Evolutionary conservation across 2,329 filamentous ascomycete species (phyloP).

Genomic region (Trichoderma sp.): DNA sequence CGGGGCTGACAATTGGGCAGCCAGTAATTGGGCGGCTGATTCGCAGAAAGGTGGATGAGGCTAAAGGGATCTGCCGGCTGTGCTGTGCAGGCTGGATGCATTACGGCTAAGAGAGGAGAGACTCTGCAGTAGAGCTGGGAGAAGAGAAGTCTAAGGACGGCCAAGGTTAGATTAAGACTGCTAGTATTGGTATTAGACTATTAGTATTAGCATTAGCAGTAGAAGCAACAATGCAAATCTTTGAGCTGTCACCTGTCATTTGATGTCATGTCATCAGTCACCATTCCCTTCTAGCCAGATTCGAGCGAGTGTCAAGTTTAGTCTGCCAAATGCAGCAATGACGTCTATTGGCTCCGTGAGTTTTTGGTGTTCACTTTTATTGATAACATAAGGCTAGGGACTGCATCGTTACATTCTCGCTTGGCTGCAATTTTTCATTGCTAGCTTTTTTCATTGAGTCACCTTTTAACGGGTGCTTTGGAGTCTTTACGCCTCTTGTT

Average conservation of each 20-base stretch:
- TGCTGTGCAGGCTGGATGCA: background rate
- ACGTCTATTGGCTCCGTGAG: background rate
- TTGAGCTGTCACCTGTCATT: background rate
- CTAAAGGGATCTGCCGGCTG: slow-evolving; percentile 17
- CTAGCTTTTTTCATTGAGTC: background rate
- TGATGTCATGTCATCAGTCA: background rate
- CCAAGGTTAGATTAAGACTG: background rate
- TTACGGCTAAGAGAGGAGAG: background rate
- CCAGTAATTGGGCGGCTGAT: background rate
- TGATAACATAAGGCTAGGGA: background rate
- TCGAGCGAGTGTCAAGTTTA: background rate
- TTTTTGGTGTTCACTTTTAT: slow-evolving; percentile 5
- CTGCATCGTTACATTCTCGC: background rate
- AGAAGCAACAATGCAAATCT: background rate
- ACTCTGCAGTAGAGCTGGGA: background rate
- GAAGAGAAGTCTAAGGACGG: background rate
- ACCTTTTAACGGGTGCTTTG: background rate
- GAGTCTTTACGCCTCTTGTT: background rate
- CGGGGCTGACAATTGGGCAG: slow-evolving; percentile 4
- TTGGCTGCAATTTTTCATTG: background rate
- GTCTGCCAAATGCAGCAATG: background rate
- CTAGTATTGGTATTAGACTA: background rate
- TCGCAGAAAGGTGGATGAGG: background rate
- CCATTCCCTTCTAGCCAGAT: background rate
- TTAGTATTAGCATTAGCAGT: background rate